Evolutionary conservation across 768 basidiomycete species (phyloP), one percentile per base, ranked within the genome.

Genomic region (Tricholomella constricta): DNA sequence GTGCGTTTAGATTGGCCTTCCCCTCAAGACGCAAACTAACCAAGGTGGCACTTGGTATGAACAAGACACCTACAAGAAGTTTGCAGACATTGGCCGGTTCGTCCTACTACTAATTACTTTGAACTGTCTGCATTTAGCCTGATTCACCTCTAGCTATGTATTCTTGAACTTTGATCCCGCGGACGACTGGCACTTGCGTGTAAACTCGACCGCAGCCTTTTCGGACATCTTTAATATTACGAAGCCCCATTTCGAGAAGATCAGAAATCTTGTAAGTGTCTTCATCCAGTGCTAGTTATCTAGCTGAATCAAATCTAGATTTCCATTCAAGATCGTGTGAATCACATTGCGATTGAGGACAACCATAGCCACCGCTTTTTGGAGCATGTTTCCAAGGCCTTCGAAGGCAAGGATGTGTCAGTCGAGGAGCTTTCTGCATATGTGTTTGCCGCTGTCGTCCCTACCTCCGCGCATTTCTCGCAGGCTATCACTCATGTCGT

Each of bases 381-480:
- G 22, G 61, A 59, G 32, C 61, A 62, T 23, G 64, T 79, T 12
- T 50, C 56, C 31, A 53, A 52, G 2, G 55, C 65, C 27, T 48
- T 57, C 15, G 44, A 51, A 0, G 52, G 66, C 10, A 56, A 60
- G 40, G 63, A 27, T 12, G 25, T 27, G 14, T 15, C 63, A 23
- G 64, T 60, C 54, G 52, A 68, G 56, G 65, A 77, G 20, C 62
- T 84, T n/a, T 76, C 82, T 1, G 65, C 70, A n/a, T 70, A 72
- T 23, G 68, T 83, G 7, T 80, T 88, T 57, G 73, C 77, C 7
- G 78, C 84, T 42, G 63, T 76, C 14, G 75, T 86, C 11, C 82
- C 84, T 5, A 82, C 82, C 14, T 76, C 79, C 2, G 70, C 81
- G 0, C 62, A 80, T 6, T 86, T 81, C 69, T 82, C 83, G 1